Conservation (phyloP, 2,329 filamentous ascomycete species). For the Arthroderma sp. region DNA sequence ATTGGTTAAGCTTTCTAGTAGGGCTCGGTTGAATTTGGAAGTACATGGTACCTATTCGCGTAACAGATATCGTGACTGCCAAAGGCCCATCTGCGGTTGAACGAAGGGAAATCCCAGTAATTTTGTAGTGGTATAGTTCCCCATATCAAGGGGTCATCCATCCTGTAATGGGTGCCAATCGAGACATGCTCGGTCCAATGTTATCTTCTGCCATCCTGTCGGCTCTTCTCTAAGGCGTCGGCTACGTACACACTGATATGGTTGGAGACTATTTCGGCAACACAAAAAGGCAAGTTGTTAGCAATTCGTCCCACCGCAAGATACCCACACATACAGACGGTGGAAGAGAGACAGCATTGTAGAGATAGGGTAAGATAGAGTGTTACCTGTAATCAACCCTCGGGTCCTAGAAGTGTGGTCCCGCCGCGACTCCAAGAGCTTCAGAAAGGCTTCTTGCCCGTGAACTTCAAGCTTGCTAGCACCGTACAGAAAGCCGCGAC, state of each 20-base stretch:
- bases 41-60: constrained; percentile 54
- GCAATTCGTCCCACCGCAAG: neutral
- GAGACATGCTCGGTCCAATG: constrained; percentile 10
- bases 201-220: constrained; percentile 14
- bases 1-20: neutral
- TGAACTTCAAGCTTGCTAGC: constrained; percentile 63
- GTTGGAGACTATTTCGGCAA: constrained; percentile 54
- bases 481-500: constrained; percentile 60
- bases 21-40: neutral
- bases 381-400: constrained; percentile 68
- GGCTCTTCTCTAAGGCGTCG: constrained; percentile 13
- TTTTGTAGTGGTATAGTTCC: constrained; percentile 69
- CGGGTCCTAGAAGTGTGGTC: constrained; percentile 53
- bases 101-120: constrained; percentile 48
- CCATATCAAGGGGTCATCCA: constrained; percentile 94
- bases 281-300: constrained; percentile 5
- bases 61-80: constrained; percentile 96
- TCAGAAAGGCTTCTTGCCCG: constrained; percentile 63
- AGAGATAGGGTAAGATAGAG: neutral
- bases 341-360: constrained; percentile 15
- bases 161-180: constrained; percentile 36
- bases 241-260: constrained; percentile 73
- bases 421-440: constrained; percentile 59
- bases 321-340: no score
- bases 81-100: constrained; percentile 73